These are phyloP conservation scores for Cetraspora pellucida DNA, from an alignment of 192 early-diverging fungal species.

Conservation along the genomic window DNA sequence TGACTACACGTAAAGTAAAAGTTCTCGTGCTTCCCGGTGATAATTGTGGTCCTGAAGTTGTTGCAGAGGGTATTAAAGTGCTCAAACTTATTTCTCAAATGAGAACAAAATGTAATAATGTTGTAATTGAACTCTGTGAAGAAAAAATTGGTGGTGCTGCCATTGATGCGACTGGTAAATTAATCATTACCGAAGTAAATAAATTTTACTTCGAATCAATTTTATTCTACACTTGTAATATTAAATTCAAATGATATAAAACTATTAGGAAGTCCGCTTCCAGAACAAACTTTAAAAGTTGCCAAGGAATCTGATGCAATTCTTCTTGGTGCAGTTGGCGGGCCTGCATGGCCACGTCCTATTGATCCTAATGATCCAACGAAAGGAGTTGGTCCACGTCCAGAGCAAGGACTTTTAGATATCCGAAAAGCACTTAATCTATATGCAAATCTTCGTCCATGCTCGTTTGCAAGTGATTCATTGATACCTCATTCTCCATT, in stretches of 20 bases:
- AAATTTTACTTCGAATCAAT: not conserved
- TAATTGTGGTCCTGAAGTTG: constrained; percentile 95
- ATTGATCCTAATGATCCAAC: constrained; percentile 66
- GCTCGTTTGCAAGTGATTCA: constrained; percentile 85
- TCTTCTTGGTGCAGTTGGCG: constrained; percentile 96
- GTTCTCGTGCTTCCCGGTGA: constrained; percentile 85
- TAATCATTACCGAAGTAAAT: not conserved
- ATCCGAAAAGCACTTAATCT: constrained; percentile 91
- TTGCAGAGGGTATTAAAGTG: constrained; percentile 86
- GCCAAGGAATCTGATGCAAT: constrained; percentile 88
- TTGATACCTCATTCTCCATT: constrained; percentile 85
- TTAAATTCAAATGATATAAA: not conserved
- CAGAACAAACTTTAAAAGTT: constrained; percentile 77
- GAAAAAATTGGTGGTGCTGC: constrained; percentile 90
- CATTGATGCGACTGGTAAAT: constrained; percentile 83
- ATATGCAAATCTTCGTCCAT: constrained; percentile 97
- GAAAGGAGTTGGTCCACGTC: constrained; percentile 76
- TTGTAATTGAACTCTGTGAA: constrained; percentile 72
- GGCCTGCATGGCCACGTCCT: constrained; percentile 88
- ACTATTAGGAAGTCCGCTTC: constrained; percentile 67
- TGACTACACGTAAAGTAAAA: constrained; percentile 32
- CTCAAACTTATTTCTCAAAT: constrained; percentile 75
- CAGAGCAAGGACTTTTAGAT: constrained; percentile 92
- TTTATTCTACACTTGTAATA: not conserved
- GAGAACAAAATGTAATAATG: constrained; percentile 59